Conservation (phyloP, 257 asterid genomes). For the Solanum peruvianum region DNA sequence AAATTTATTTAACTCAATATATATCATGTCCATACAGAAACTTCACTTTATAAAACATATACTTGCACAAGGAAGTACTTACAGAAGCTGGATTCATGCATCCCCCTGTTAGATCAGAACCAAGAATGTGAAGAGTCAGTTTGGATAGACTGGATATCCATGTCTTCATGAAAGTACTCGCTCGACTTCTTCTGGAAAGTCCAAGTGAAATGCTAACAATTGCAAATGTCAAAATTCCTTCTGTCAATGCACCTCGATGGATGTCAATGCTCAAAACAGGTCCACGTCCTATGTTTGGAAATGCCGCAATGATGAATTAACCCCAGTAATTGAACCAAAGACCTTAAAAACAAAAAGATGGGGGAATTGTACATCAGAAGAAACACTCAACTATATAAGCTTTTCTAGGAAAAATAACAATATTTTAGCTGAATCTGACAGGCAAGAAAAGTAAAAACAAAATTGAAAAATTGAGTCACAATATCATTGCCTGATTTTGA, state of each 20-base stretch:
- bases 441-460: not conserved
- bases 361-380: not conserved
- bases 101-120: conserved; percentile 90
- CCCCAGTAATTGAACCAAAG: conserved; percentile 69
- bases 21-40: not conserved
- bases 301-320: conserved; percentile 37
- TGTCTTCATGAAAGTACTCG: conserved; percentile 56
- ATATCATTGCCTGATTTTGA: not conserved
- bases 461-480: not conserved
- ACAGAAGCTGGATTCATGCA: conserved; percentile 98
- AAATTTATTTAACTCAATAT: not conserved
- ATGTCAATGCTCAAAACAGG: conserved; percentile 64
- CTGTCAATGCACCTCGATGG: conserved; percentile 70
- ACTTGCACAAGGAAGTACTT: conserved; percentile 11
- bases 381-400: not conserved
- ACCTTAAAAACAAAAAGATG: conserved; percentile 27
- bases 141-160: conserved; percentile 86
- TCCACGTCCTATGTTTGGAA: conserved; percentile 53
- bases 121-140: conserved; percentile 70
- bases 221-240: conserved; percentile 59
- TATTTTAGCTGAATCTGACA: not conserved
- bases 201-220: conserved; percentile 51
- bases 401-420: not conserved
- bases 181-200: conserved; percentile 29
- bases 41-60: not conserved